Evolutionary conservation across 2,329 filamentous ascomycete species (phyloP), one percentile per base, ranked within the genome.

Genomic region (Pleoardoris graminearum): DNA sequence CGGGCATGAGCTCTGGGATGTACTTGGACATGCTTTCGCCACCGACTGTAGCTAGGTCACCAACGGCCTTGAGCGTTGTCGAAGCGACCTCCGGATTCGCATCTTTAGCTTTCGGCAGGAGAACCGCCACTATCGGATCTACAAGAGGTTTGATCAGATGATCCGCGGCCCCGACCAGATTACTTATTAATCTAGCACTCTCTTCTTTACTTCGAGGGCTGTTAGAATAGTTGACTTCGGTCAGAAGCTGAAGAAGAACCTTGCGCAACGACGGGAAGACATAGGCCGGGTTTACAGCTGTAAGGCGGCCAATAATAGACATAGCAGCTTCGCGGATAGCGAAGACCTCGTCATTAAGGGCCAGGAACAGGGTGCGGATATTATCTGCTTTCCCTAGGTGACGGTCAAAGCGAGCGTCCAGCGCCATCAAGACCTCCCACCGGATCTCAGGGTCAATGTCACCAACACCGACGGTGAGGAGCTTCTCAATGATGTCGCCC

Each of bases 351-450:
- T 99, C 94, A 61, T 99, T 97, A 14, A 99, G 82, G 0, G 94
- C 93, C 54, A 97, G 87, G 74, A 99, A 97, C 0, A 99, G 77
- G 12, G 92, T 96, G 17, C 95, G 86, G 42, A 99, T 95, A 67
- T 99, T 99, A 72, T 99, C 93, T 1, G 95, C 92, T 72, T 97
- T 96, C 36, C 91, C 91, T n/a, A 99, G 81, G 70, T 99, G 94
- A 41, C 91, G 87, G 69, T 99, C 94, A 66, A 99, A 99, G 46
- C 94, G 89, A 59, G 90, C 86, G 70, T 97, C 94, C 8, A 99
- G 81, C 16, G 94, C 94, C 44, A 87, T 85, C 19, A 99, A 81
- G 3, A 99, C 93, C 0, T 91, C 96, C 64, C 86, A 83, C 53
- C 94, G 86, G 58, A 99, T 99, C 61, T 89, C 89, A 12, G 91